Conservation (phyloP, 2,329 filamentous ascomycete species). For the Penicillium sp. region DNA sequence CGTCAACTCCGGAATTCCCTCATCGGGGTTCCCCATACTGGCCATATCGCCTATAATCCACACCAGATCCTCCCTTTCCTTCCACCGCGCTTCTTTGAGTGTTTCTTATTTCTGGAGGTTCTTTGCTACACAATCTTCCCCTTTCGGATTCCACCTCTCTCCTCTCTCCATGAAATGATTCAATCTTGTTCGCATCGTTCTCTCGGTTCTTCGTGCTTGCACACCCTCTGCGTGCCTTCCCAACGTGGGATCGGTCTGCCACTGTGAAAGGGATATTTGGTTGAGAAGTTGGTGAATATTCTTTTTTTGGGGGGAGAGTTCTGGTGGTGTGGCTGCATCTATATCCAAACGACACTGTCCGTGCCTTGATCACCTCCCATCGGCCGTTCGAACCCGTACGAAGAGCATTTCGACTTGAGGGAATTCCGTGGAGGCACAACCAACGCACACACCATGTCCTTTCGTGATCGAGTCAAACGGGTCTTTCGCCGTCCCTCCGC, state of each 20-base stretch:
- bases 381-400: too few species aligned
- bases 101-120: too few species aligned
- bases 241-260: constrained; percentile 26
- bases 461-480: constrained; percentile 34
- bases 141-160: background rate
- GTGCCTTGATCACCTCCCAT: too few species aligned
- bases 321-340: too few species aligned
- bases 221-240: constrained; percentile 28
- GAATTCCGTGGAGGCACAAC: background rate
- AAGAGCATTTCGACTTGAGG: background rate
- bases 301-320: too few species aligned
- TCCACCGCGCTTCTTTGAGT: background rate
- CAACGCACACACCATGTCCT: constrained; percentile 24
- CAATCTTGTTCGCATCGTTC: constrained; percentile 11
- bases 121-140: background rate
- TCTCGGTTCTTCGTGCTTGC: constrained; percentile 29
- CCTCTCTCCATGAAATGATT: constrained; percentile 23
- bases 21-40: constrained; percentile 2
- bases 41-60: background rate
- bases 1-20: constrained; percentile 2
- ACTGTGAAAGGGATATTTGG: constrained; percentile 16
- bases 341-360: too few species aligned
- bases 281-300: too few species aligned
- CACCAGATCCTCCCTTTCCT: background rate
- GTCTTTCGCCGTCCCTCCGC: constrained; percentile 30